Base-by-base conservation (phyloP, 306 rosid species). In the Pueraria montana region DNA sequence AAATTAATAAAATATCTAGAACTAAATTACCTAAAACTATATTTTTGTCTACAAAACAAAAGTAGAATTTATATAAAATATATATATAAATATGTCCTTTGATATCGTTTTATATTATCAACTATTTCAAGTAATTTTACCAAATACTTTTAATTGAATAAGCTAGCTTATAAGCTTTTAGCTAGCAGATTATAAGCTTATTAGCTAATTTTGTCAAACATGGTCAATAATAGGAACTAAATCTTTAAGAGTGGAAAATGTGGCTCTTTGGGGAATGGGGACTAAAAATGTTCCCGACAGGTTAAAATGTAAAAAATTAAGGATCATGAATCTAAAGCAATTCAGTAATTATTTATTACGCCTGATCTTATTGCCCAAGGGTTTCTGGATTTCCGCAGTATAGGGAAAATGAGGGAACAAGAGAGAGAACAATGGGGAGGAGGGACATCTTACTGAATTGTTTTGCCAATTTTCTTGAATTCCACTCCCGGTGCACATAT, bases 401-500 rank as follows among this genome's bases (percentile, higher is more conserved):
- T 21, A 72, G 62, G 71, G 50, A 6, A 42, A 76, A 43, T 1
- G 53, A 2, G 55, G 72, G 70, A 63, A 53, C 72, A 61, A 34
- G 74, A 38, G 65, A 36, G 65, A 18, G 55, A 75, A 72, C 62
- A 20, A 63, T n/a, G 17, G 36, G 66, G 74, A 62, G 18, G 17
- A 42, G 62, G 78, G 79, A 79, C 72, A 76, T 74, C 97, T 91
- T 91, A 93, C 99, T 96, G 97, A 79, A 96, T 96, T 62, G 86
- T 91, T 88, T 84, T 90, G 83, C 98, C 99, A 85, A 96, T 93
- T 87, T 80, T 87, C 87, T 87, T 91, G 71, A 82, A 84, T 84
- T 96, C 99, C 87, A 91, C 97, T 65, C 98, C 98, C 1, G 97
- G 96, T n/a, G 91, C 97, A 77, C 99, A 92, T 65, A 93, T 89